A percentile compares a stretch with the other conserved stretches of the same genome.
These are phyloP conservation scores for Stemphylium lycopersici DNA, from an alignment of 2,329 filamentous ascomycete species.

Conservation along the genomic window DNA sequence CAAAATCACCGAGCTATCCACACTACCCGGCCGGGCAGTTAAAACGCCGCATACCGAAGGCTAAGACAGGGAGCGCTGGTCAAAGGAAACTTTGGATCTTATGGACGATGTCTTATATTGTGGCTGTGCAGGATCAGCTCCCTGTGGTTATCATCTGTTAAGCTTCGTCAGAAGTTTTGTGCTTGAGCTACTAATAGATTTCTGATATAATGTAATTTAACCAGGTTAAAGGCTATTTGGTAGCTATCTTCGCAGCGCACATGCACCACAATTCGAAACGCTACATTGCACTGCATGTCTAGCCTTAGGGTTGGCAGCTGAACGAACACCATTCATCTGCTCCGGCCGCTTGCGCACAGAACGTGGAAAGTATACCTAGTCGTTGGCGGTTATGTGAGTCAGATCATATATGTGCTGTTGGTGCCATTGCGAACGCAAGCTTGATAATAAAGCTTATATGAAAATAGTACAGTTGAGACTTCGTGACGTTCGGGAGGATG, in stretches of 20 bases:
- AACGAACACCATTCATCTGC: no score
- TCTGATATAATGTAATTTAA: not conserved
- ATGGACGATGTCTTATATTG: constrained; percentile 1
- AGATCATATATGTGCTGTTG: no score
- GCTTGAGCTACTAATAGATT: not conserved
- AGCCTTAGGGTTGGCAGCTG: not conserved
- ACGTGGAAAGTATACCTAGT: no score
- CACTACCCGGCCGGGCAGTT: not conserved
- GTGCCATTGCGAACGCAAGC: no score
- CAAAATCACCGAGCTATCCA: no score
- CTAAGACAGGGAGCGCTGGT: not conserved
- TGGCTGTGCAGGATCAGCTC: constrained; percentile 9
- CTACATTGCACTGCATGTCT: constrained; percentile 19
- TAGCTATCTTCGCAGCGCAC: constrained; percentile 17
- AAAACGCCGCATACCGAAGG: not conserved
- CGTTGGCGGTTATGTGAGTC: no score
- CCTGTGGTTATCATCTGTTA: constrained; percentile 2
- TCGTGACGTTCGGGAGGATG: not conserved
- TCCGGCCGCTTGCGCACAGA: no score
- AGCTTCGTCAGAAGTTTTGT: not conserved
- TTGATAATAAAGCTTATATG: no score
- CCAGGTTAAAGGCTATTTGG: constrained; percentile 16
- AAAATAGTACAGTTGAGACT: not conserved
- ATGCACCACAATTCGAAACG: constrained; percentile 11
- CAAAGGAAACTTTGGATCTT: not conserved